These are phyloP conservation scores for Triticum timopheevii DNA, from an alignment of 176 grass and related monocot species.

Conservation along the genomic window DNA sequence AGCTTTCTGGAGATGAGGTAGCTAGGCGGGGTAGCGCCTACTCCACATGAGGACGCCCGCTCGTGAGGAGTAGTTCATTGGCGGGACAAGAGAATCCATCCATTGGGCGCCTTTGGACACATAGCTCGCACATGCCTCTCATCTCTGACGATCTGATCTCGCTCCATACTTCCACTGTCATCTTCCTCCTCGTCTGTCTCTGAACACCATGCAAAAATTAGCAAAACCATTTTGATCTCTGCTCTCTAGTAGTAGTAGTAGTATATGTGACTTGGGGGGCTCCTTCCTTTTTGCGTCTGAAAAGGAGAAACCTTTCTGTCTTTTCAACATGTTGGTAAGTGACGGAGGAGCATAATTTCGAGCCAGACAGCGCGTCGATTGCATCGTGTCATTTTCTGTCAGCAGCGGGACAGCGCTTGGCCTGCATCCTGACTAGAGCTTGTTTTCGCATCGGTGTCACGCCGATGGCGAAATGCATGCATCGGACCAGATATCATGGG, in stretches of 20 bases:
- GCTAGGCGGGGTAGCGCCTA: not conserved
- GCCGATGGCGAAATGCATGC: not conserved
- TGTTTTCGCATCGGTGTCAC: not conserved
- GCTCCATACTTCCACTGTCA: not conserved
- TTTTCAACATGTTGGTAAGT: not conserved
- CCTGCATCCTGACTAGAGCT: not conserved
- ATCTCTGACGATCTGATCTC: slow-evolving; percentile 12
- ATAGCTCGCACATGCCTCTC: not conserved
- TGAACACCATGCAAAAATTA: not conserved
- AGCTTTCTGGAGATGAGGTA: not conserved
- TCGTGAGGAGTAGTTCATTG: slow-evolving; percentile 38
- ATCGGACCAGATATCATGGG: slow-evolving; percentile 4
- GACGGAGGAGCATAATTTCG: not conserved
- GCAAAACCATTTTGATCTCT: not conserved
- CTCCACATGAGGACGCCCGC: slow-evolving; percentile 4
- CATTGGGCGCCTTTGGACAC: slow-evolving; percentile 26
- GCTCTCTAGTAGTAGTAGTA: too few relatives aligned
- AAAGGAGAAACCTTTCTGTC: not conserved
- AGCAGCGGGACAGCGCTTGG: not conserved
- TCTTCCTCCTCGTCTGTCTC: slow-evolving; percentile 13
- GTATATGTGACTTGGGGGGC: not conserved
- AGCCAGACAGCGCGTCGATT: not conserved
- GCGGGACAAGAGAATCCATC: slow-evolving; percentile 8
- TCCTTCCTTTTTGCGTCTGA: slow-evolving; percentile 25
- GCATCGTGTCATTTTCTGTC: slow-evolving; percentile 14